phyloP scores from a whole-genome alignment of 768 basidiomycete species.

The Amanita inopinata region DNA sequence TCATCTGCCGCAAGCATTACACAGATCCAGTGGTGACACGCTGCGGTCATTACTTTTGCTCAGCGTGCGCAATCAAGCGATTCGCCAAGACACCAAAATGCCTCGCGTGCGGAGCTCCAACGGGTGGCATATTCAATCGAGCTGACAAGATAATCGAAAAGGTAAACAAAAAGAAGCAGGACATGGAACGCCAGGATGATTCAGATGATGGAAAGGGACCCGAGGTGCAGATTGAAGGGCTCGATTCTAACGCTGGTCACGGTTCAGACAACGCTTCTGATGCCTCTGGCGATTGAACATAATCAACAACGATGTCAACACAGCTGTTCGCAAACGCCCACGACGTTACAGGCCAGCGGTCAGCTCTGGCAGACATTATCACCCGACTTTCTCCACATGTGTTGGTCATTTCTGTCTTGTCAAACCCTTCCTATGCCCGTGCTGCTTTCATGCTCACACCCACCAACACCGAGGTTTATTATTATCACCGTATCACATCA shows the following conservation, averaged over 20 bases:
- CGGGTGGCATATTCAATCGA: slow-evolving; percentile 93
- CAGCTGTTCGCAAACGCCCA: background rate
- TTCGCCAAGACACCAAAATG: slow-evolving; percentile 94
- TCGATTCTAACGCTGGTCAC: slow-evolving; percentile 26
- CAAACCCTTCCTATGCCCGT: no score
- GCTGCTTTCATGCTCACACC: no score
- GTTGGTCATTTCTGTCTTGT: no score
- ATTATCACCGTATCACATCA: no score
- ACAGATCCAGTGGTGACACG: slow-evolving; percentile 93
- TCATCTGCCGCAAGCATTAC: slow-evolving; percentile 91
- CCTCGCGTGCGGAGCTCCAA: slow-evolving; percentile 86
- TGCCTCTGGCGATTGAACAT: slow-evolving; percentile 8
- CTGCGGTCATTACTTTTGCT: slow-evolving; percentile 96
- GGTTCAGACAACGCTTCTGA: slow-evolving; percentile 27
- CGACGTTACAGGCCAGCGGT: background rate
- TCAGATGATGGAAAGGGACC: slow-evolving; percentile 29
- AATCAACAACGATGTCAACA: background rate
- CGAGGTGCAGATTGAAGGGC: slow-evolving; percentile 53
- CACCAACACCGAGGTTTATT: no score
- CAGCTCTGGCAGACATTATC: no score
- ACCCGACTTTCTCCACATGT: no score
- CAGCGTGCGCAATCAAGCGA: slow-evolving; percentile 89
- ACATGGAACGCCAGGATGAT: slow-evolving; percentile 42
- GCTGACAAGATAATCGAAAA: slow-evolving; percentile 90
- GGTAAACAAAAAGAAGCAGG: slow-evolving; percentile 62